A percentile compares a stretch with the other conserved stretches of the same genome.
Conservation (phyloP, 768 basidiomycete species). For the Phylloporus sp. region DNA sequence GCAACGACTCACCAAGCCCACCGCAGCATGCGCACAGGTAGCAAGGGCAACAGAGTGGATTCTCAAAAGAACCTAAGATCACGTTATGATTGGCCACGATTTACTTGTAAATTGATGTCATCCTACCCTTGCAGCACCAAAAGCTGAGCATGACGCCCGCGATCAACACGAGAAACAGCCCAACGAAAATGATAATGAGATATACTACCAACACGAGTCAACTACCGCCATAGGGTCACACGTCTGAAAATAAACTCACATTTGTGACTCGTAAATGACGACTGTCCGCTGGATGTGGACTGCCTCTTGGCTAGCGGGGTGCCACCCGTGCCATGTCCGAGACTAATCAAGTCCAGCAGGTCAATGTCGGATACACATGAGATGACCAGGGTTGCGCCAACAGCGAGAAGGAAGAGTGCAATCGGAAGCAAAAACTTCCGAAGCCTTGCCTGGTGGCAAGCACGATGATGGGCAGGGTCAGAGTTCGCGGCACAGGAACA, state of each 20-base stretch:
- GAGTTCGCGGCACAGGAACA: constrained; percentile 22
- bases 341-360: constrained; percentile 18
- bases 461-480: constrained; percentile 23
- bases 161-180: constrained; percentile 51
- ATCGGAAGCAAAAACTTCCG: constrained; percentile 35
- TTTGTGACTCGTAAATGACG: constrained; percentile 40
- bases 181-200: constrained; percentile 63
- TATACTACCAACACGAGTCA: constrained; percentile 42
- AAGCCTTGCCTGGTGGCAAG: constrained; percentile 31
- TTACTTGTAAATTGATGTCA: neutral
- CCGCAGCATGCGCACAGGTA: constrained; percentile 73
- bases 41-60: constrained; percentile 66
- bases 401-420: constrained; percentile 28
- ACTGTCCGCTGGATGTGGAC: constrained; percentile 13
- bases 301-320: constrained; percentile 26
- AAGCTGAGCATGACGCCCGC: constrained; percentile 55
- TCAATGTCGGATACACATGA: constrained; percentile 29
- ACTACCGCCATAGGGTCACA: neutral
- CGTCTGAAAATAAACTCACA: constrained; percentile 29
- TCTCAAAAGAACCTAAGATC: constrained; percentile 48
- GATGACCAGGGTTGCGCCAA: constrained; percentile 31
- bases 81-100: neutral
- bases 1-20: constrained; percentile 48
- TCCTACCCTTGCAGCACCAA: constrained; percentile 60
- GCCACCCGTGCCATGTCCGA: constrained; percentile 31